Percentiles rank a stretch among this genome's conserved stretches.
Evolutionary conservation across 202 grass and related monocot genomes (phyloP).

Genomic region (Dendrocalamus latiflorus): DNA sequence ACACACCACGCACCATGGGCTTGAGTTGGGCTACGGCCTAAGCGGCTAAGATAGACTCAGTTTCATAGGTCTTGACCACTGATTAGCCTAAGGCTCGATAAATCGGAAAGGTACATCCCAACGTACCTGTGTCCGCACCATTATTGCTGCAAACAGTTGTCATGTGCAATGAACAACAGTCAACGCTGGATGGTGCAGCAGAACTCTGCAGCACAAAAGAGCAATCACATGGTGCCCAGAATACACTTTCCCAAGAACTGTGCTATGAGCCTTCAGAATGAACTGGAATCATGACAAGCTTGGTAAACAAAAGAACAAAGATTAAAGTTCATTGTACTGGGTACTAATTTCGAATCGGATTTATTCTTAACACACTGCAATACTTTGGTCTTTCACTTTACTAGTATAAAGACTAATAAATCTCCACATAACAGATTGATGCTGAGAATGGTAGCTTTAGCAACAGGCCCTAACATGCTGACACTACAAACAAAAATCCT

Average conservation of each 20-base stretch:
- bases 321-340: neutral
- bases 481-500: neutral
- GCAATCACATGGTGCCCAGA: neutral
- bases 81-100: neutral
- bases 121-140: too few species aligned
- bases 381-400: neutral
- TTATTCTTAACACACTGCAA: neutral
- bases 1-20: neutral
- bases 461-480: neutral
- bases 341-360: neutral
- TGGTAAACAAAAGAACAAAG: neutral
- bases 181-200: neutral
- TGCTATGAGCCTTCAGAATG: neutral
- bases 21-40: neutral
- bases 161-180: neutral
- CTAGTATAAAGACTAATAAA: constrained; percentile 7
- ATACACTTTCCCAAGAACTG: neutral
- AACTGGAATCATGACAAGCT: neutral
- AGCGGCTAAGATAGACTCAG: neutral
- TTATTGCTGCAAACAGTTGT: neutral
- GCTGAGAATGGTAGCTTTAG: neutral
- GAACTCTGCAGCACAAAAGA: neutral
- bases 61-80: neutral
- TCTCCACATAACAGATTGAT: neutral
- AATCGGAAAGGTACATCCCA: neutral